A percentile compares a stretch with the other conserved stretches of the same genome.
phyloP scores from a whole-genome alignment of 257 asterid genomes.

The Coffea eugenioides region DNA sequence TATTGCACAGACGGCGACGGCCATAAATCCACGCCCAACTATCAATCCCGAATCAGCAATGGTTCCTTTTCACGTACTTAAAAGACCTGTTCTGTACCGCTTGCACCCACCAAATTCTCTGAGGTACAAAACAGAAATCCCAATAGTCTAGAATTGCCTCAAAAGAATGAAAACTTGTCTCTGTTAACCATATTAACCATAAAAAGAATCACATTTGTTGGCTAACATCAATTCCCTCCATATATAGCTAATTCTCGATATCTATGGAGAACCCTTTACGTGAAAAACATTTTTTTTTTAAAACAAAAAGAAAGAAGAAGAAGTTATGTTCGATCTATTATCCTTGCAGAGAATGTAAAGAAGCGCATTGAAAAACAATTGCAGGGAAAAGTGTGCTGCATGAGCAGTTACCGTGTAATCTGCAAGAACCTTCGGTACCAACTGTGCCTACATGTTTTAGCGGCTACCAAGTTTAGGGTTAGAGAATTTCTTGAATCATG shows the following conservation, averaged over 20 bases:
- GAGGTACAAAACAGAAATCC: slow-evolving; percentile 1
- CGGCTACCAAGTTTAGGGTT: slow-evolving; percentile 12
- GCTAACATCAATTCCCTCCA: slow-evolving; percentile 22
- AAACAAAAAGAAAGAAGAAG: no score
- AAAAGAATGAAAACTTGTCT: slow-evolving; percentile 16
- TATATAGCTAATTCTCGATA: slow-evolving; percentile 23
- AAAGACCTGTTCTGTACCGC: neutral
- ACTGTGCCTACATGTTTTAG: slow-evolving; percentile 18
- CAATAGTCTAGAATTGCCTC: slow-evolving; percentile 9
- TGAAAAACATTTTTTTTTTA: slow-evolving; percentile 1
- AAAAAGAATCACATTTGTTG: slow-evolving; percentile 17
- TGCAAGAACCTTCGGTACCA: slow-evolving; percentile 34
- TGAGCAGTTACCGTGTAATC: slow-evolving; percentile 31
- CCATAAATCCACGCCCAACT: neutral
- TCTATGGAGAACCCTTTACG: slow-evolving; percentile 30
- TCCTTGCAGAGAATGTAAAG: slow-evolving; percentile 23
- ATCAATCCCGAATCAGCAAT: neutral
- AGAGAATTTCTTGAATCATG: neutral
- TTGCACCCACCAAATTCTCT: slow-evolving; percentile 20
- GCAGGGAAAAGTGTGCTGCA: slow-evolving; percentile 9
- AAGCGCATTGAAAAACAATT: neutral
- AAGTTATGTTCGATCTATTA: slow-evolving; percentile 41
- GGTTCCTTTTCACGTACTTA: slow-evolving; percentile 6
- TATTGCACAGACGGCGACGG: slow-evolving; percentile 7
- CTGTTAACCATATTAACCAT: slow-evolving; percentile 4